Base-by-base conservation (phyloP, 2,329 filamentous ascomycete species). In the Chrysoporthe austroafricana region DNA sequence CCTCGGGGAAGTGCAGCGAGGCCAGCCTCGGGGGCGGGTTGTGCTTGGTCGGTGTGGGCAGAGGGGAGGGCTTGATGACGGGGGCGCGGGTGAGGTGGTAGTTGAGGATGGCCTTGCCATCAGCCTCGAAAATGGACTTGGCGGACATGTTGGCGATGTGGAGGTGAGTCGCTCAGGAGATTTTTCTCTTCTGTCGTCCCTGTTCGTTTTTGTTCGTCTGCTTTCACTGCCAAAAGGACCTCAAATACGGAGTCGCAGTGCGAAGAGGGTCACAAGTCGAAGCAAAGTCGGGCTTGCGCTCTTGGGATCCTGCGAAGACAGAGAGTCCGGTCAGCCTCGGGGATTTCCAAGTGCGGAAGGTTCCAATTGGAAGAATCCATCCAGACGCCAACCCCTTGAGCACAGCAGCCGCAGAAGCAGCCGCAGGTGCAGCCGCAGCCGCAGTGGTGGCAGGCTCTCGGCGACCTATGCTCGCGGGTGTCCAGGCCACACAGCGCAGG, bases 61-160 rank as follows among this genome's bases (percentile, higher is more conserved):
- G 93, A 83, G 96, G 94, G 78, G 94, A 95, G 74, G 95, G 92
- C 91, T 97, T 98, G 89, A 99, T 97, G 81, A 97, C 91, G 73
- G 94, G 91, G 75, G 96, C 93, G 80, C 96, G 92, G 76, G 96
- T 98, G 84, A 99, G 94, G 88, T 98, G 96, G 89, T 98, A 99
- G 92, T 97, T 98, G 89, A 99, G 89, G 86, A 99, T 98, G 88
- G 96, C 96, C 92, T 99, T 99, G 89, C 96, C 96, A 86, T 99
- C 96, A 87, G 95, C 95, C 88, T 99, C 96, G 87, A 92, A 85
- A 80, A 99, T 98, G 74, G 95, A 92, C 86, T 99, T 99, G 83
- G 96, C 93, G 80, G 93, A 94, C 93, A 96, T 96, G 77, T 77
- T 87, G 65, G 61, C 59, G 68, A 32, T 61, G 44, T 61, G 52